Base-by-base conservation (phyloP, 2,329 filamentous ascomycete genomes). In the Penicillium thymicola region DNA sequence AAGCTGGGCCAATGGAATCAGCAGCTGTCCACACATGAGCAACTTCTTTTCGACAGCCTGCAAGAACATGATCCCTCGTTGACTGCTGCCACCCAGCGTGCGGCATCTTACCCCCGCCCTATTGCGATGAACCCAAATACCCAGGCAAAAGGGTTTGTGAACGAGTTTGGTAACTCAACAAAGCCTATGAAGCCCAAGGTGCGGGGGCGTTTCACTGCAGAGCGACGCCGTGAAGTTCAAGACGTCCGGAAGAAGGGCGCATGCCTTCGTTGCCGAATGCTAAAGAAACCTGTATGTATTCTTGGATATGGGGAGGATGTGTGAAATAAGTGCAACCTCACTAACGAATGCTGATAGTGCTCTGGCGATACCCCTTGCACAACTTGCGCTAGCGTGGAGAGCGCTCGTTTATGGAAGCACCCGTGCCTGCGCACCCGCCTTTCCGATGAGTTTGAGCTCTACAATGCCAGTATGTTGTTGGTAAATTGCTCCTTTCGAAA, bases 261-360 rank as follows among this genome's bases (percentile, higher is more conserved):
- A 8, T 86, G 84, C 64, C 80, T 86, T 59, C 80, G 84, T 34
- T 86, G 84, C 66, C 81, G 83, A 14, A 85, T 86, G 83, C 72
- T 86, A 25, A 86, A 85, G 72, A 86, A 86, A 64, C 81, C 82
- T 37, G 75, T 77, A 72, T 59, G 70, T 40, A 46, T 18, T 4
- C 25, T 28, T 32, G n/a, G 11, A 42, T 5, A n/a, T n/a, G 10
- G 14, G 36, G 18, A 28, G 36, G 18, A 28, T 14, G 14, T 36
- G 30, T n/a, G 25, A 18, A 28, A 6, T n/a, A 14, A 25, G n/a
- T 21, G 27, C 21, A 52, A 16, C 2, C 16, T 47, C 4, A 27
- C 55, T 62, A 25, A 63, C 52, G 34, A 41, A 56, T 36, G 46
- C 51, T n/a, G 27, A 48, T 57, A 77, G 71, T 86, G 84, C 63